Base-by-base conservation (phyloP, 768 basidiomycete species). In the Termitomyces sp. region DNA sequence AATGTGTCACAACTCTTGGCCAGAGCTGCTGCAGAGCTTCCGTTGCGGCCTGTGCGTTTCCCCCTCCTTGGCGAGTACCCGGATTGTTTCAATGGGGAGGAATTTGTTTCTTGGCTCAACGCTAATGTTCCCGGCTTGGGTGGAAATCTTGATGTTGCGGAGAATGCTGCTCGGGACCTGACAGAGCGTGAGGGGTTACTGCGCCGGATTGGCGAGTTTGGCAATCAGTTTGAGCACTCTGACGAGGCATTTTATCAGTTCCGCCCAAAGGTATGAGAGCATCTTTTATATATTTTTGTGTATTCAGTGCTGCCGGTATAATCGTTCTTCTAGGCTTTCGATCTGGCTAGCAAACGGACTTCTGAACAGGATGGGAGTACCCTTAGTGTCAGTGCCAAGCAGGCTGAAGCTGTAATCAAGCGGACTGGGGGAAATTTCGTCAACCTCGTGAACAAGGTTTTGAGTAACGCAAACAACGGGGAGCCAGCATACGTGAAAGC, bases 241-340 rank as follows among this genome's bases (percentile, higher is more conserved):
- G 85, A 89, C 42, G 89, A 89, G 61, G 89, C 88, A 1, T 92
- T 80, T 66, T 94, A 88, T 67, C 91, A 93, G 68, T 92, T 94
- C 73, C 75, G 91, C 15, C 82, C 85, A 21, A 91, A 87, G 79
- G 90, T 89, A 56, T 3, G 74, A 57, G 19, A 37, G 21, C 7
- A 30, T 37, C 21, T 47, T 28, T 44, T 1, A 42, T 50, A 9
- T 40, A 33, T 8, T 64, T 12, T 21, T 50, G 19, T 38, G 30
- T 10, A n/a, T 10, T 1, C 30, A 8, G 40, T 33, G 8, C 37
- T 53, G 23, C 11, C 48, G 19, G 44, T 19, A 43, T 35, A 14
- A 28, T 40, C 44, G 3, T 55, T 50, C 31, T 35, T 30, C 8
- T 45, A 85, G 83, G 86, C 87, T 3, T 90, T 89, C 64, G 78